phyloP scores from a whole-genome alignment of 2,329 filamentous ascomycete species.

The Trichophyton schoenleinii region DNA sequence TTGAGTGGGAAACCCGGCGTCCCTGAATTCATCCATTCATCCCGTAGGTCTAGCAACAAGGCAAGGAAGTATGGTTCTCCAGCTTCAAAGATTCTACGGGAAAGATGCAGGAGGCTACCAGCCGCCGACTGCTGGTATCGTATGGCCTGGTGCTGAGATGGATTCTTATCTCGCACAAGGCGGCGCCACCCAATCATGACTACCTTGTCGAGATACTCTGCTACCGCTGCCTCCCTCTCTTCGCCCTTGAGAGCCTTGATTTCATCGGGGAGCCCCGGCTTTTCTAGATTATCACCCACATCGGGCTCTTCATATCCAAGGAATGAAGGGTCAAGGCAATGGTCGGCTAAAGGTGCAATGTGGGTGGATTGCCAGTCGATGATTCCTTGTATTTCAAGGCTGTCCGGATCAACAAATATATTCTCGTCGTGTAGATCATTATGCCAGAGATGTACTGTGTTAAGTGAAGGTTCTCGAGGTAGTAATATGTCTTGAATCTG shows the following conservation, averaged over 20 bases:
- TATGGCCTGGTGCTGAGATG: constrained; percentile 6
- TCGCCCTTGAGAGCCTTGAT: constrained; percentile 2
- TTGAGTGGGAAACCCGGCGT: constrained; percentile 15
- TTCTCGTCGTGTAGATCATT: constrained; percentile 22
- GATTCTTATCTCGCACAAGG: constrained; percentile 8
- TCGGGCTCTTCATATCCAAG: constrained; percentile 20
- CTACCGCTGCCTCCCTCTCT: constrained; percentile 2
- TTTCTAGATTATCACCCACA: constrained; percentile 17
- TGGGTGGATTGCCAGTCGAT: constrained; percentile 25
- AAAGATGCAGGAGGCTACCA: constrained; percentile 4
- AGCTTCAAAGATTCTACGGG: constrained; percentile 7
- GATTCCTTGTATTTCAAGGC: constrained; percentile 19
- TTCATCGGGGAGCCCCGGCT: constrained; percentile 10
- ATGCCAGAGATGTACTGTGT: constrained; percentile 19
- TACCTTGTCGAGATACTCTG: constrained; percentile 4
- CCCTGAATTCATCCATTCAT: constrained; percentile 4
- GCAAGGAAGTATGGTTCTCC: constrained; percentile 8
- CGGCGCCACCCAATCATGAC: constrained; percentile 11
- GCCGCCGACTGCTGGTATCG: constrained; percentile 7
- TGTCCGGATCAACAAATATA: constrained; percentile 24
- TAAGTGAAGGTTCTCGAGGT: constrained; percentile 6
- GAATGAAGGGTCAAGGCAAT: constrained; percentile 19
- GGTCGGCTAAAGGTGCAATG: constrained; percentile 21
- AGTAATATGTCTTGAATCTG: constrained; percentile 7
- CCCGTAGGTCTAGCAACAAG: constrained; percentile 3